Base-by-base conservation (phyloP, 176 grass and related monocot species). In the Poa pratensis region DNA sequence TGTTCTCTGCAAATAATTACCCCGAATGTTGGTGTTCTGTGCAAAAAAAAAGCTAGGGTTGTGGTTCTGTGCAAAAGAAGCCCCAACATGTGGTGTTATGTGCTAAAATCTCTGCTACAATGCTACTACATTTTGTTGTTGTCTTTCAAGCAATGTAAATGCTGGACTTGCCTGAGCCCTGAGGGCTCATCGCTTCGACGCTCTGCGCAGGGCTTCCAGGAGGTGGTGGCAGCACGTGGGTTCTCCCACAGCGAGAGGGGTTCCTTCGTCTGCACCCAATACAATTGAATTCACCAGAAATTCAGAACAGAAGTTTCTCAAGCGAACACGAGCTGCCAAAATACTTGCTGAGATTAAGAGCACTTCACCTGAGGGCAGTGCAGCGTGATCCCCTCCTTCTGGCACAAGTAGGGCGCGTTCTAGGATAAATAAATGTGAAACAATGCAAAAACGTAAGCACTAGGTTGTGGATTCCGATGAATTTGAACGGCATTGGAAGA, bases 181-280 rank as follows among this genome's bases (percentile, higher is more conserved):
- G 93, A 91, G 37, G 92, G 84, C 26, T 91, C 86, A 85, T 85
- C 22, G 9, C 78, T 80, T 23, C 71, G 79, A 20, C 80, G 79
- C 78, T 95, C 90, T 27, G 93, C 93, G 15, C 93, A 95, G 64
- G 93, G 88, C 68, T 93, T 95, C 93, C 93, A 95, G 26, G 93
- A 90, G 5, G 86, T 82, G 64, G 93, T 93, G 8, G 90, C 75
- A 58, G 88, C 89, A 55, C 87, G 90, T 5, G 93, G 93, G 81
- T 95, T 95, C 90, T 93, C 88, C 93, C 93, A 95, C 20, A 93
- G 88, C 5, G 93, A 95, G 1, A 60, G 75, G 16, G 80, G 39
- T 61, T 88, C 93, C 72, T 89, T 94, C 79, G 86, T 88, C 90
- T 94, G 61, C 76, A 82, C 51, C 17, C 80, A 73, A 82, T 37